A percentile compares a stretch with the other conserved stretches of the same genome.
These are phyloP conservation scores for Microsporum ferrugineum DNA, from an alignment of 2,329 filamentous ascomycete genomes.

Conservation along the genomic window DNA sequence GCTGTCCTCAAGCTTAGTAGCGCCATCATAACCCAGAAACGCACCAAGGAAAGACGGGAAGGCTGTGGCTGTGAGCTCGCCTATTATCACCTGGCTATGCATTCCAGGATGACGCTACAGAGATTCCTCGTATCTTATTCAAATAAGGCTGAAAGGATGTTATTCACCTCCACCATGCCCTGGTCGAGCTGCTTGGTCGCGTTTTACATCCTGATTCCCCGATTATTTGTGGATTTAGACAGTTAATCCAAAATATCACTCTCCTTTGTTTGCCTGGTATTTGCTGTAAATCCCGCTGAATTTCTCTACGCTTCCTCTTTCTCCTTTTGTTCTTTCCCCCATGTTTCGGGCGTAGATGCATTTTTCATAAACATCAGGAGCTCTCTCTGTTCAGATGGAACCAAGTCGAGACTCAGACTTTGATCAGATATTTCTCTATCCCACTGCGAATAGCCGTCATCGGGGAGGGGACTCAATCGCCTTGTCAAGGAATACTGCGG, in stretches of 20 bases:
- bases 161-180: not conserved
- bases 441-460: not conserved
- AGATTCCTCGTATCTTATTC: not conserved
- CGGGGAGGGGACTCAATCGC: not conserved
- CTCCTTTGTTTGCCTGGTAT: not conserved
- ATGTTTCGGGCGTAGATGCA: not conserved
- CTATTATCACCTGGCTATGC: not conserved
- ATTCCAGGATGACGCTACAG: not conserved
- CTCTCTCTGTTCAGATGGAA: not conserved
- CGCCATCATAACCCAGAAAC: not conserved
- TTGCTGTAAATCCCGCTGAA: not conserved
- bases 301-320: not conserved
- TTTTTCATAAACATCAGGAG: not conserved
- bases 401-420: not conserved
- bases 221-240: not conserved
- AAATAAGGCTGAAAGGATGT: not conserved
- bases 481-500: not conserved
- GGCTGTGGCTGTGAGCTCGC: not conserved
- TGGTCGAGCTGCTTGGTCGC: too few relatives aligned
- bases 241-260: not conserved
- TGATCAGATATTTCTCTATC: not conserved
- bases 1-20: not conserved
- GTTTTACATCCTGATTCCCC: too few relatives aligned
- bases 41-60: not conserved
- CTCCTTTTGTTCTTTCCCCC: not conserved